Conservation (phyloP, 805 yeast species). For the Metschnikowia corniflorae region DNA sequence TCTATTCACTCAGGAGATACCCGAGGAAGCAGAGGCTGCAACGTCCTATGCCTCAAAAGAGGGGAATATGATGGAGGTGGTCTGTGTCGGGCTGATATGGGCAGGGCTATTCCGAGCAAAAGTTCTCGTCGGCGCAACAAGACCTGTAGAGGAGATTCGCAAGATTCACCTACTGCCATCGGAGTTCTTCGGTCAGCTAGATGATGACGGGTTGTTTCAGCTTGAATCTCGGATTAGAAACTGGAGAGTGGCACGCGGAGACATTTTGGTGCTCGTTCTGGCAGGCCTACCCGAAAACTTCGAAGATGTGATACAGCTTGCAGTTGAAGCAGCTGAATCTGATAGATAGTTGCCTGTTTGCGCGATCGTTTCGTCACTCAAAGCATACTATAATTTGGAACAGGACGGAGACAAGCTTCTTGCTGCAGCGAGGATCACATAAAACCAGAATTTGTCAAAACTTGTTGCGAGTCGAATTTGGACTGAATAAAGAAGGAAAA, state of each 20-base stretch:
- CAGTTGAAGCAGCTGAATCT: slow-evolving; percentile 4
- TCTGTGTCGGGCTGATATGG: slow-evolving; percentile 4
- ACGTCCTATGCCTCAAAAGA: slow-evolving; percentile 1
- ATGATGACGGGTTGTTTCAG: background rate
- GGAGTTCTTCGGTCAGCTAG: background rate
- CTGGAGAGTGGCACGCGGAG: slow-evolving; percentile 1
- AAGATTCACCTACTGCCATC: slow-evolving; percentile 2
- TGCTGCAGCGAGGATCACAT: slow-evolving; percentile 1
- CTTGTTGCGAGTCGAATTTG: no score
- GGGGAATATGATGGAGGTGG: background rate
- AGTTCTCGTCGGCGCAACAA: background rate
- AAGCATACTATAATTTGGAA: slow-evolving; percentile 4
- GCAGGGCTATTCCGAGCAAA: slow-evolving; percentile 3
- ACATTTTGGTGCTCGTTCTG: slow-evolving; percentile 1
- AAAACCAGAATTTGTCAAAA: no score
- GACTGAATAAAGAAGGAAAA: no score
- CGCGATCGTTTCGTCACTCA: background rate
- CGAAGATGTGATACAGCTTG: slow-evolving; percentile 4
- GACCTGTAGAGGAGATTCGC: background rate
- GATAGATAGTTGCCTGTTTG: background rate
- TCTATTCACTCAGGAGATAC: background rate
- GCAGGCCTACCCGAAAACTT: background rate
- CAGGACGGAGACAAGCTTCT: background rate
- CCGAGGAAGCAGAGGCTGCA: background rate
- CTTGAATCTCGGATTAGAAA: background rate